phyloP scores from a whole-genome alignment of 352 stramenopile genomes.

The Phytophthora podocarpi region DNA sequence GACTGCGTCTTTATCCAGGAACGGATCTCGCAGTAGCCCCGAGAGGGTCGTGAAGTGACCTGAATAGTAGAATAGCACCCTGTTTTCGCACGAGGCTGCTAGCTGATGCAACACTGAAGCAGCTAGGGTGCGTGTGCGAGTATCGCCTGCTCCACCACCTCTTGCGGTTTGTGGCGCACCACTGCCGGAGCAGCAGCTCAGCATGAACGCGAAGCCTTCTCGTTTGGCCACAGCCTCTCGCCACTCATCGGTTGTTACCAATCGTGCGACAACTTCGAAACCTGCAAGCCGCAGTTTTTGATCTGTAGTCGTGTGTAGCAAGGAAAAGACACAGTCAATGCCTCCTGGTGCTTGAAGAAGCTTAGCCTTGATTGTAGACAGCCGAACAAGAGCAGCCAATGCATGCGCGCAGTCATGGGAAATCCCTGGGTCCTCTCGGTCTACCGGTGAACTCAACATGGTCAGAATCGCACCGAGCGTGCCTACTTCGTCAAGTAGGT shows the following conservation, averaged over 20 bases:
- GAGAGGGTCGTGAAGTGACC: slow-evolving; percentile 60
- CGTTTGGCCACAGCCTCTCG: slow-evolving; percentile 63
- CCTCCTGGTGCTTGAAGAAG: slow-evolving; percentile 70
- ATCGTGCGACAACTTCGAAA: slow-evolving; percentile 63
- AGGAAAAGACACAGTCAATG: slow-evolving; percentile 70
- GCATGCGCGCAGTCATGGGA: slow-evolving; percentile 69
- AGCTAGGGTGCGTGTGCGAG: slow-evolving; percentile 55
- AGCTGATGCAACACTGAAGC: slow-evolving; percentile 65
- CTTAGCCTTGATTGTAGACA: slow-evolving; percentile 60
- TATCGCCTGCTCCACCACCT: slow-evolving; percentile 34
- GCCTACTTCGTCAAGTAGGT: slow-evolving; percentile 69
- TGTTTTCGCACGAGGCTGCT: slow-evolving; percentile 58
- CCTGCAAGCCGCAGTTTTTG: slow-evolving; percentile 52
- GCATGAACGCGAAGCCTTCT: slow-evolving; percentile 71
- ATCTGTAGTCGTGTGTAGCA: slow-evolving; percentile 57
- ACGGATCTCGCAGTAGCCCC: slow-evolving; percentile 62
- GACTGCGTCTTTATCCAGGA: slow-evolving; percentile 61
- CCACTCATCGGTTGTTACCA: slow-evolving; percentile 68
- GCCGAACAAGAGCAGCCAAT: slow-evolving; percentile 59
- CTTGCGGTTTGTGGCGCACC: slow-evolving; percentile 15
- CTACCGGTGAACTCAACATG: slow-evolving; percentile 60
- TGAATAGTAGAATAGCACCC: slow-evolving; percentile 65
- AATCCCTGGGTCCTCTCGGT: slow-evolving; percentile 62
- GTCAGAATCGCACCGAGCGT: slow-evolving; percentile 76
- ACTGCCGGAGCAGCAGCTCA: slow-evolving; percentile 62